phyloP scores from a whole-genome alignment of 2,329 filamentous ascomycete species.

The Kalaharituber pfeilii region DNA sequence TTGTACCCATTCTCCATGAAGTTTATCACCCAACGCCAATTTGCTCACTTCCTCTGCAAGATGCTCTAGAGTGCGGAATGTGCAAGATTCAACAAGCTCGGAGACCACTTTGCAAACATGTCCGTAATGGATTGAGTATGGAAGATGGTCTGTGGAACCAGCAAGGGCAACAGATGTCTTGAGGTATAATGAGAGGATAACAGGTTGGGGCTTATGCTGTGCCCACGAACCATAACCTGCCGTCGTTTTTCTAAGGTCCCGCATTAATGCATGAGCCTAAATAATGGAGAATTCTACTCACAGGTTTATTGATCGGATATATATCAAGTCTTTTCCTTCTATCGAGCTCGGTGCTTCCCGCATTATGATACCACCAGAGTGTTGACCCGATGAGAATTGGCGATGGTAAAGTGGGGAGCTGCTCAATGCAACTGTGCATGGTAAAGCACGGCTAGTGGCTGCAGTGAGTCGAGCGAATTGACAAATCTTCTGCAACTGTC shows the following conservation, averaged over 20 bases:
- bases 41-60: slow-evolving; percentile 19
- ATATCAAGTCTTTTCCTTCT: slow-evolving; percentile 18
- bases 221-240: slow-evolving; percentile 19
- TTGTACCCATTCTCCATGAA: slow-evolving; percentile 20
- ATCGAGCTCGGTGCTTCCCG: slow-evolving; percentile 16
- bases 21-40: slow-evolving; percentile 16
- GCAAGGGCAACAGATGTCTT: slow-evolving; percentile 22
- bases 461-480: too few species aligned
- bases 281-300: neutral
- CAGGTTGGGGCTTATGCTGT: slow-evolving; percentile 18
- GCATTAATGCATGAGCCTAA: neutral
- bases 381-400: neutral
- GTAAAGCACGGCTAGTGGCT: too few species aligned
- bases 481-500: too few species aligned
- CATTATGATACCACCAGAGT: slow-evolving; percentile 7
- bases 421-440: too few species aligned
- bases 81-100: slow-evolving; percentile 14
- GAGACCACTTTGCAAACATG: slow-evolving; percentile 20
- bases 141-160: slow-evolving; percentile 22
- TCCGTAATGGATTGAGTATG: slow-evolving; percentile 23
- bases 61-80: slow-evolving; percentile 19
- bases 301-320: slow-evolving; percentile 16
- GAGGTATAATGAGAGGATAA: slow-evolving; percentile 21
- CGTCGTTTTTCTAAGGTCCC: slow-evolving; percentile 11
- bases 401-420: neutral